Evolutionary conservation across 169 alveolate species (phyloP).

Genomic region (Plasmodium gallinaceum): DNA sequence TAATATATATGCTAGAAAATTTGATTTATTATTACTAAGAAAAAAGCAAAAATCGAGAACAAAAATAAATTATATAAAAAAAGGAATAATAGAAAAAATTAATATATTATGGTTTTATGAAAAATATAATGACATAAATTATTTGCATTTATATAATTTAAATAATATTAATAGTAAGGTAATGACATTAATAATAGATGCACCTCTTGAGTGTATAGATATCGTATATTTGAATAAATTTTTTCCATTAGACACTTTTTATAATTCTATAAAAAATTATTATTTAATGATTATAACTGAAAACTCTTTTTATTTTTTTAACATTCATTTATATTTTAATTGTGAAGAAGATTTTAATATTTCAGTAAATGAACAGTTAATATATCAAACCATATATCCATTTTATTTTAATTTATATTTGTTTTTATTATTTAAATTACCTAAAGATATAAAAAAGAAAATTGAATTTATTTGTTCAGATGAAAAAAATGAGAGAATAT

Average conservation of each 20-base stretch:
- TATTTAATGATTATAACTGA: slow-evolving; percentile 54
- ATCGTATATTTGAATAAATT: slow-evolving; percentile 27
- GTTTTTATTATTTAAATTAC: slow-evolving; percentile 27
- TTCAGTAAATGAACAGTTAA: slow-evolving; percentile 27
- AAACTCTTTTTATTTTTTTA: slow-evolving; percentile 44
- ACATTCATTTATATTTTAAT: slow-evolving; percentile 65
- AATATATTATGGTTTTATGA: slow-evolving; percentile 67
- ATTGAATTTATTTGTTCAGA: slow-evolving; percentile 12
- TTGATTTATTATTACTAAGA: not conserved
- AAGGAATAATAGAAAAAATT: slow-evolving; percentile 38
- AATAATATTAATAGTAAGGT: slow-evolving; percentile 37
- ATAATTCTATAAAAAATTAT: slow-evolving; percentile 47
- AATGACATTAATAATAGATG: slow-evolving; percentile 35
- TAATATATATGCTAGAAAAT: slow-evolving; percentile 20
- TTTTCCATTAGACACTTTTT: slow-evolving; percentile 56
- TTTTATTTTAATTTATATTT: slow-evolving; percentile 69
- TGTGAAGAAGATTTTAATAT: slow-evolving; percentile 71
- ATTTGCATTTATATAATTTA: slow-evolving; percentile 52
- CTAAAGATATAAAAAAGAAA: slow-evolving; percentile 10
- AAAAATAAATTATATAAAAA: slow-evolving; percentile 29
- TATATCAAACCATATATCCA: slow-evolving; percentile 56
- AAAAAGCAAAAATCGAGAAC: not conserved
- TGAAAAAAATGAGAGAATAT: slow-evolving; percentile 61
- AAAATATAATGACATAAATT: slow-evolving; percentile 8
- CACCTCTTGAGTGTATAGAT: slow-evolving; percentile 56